Base-by-base conservation (phyloP, 345 rosid genomes). In the Aquilaria sinensis region DNA sequence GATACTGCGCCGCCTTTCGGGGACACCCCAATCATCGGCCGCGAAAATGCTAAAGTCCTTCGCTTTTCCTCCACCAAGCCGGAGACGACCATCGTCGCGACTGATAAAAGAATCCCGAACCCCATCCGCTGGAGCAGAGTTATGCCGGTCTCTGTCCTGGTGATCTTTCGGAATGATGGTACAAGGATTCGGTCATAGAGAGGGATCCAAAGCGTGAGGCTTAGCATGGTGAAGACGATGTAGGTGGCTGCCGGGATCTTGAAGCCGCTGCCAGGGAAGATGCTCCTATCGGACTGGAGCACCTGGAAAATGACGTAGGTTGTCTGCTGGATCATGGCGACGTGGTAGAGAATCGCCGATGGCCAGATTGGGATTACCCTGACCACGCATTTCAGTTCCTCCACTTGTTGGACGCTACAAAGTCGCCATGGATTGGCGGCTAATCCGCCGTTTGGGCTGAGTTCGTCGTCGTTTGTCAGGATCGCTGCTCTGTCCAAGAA, bases 181-280 rank as follows among this genome's bases (percentile, higher is more conserved):
- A 68, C 69, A 30, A 68, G 9, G 12, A 73, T 5, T 8, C 61
- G 61, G n/a, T 73, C 76, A 12, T 73, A 73, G n/a, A 73, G 31
- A 3, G 72, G 72, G 30, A 73, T 73, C 65, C 65, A 73, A 3
- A 67, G 1, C 23, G 72, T 73, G 8, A 73, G 72, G 12, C 69
- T 64, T 12, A 73, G 58, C 76, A 68, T 73, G 14, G 45, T 11
- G 46, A 73, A 67, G 65, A 73, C 23, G 3, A 8, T 31, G 13
- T 60, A 65, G 4, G 66, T 33, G 9, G 64, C 64, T 11, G 60
- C 64, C 29, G 69, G 68, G 5, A 70, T 37, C 50, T 64, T n/a
- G 57, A 70, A 58, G 41, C 55, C n/a, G 32, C 67, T n/a, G 47
- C 16, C 14, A 23, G 23, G 23, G 59, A 50, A 58, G 1, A 63